A percentile compares a stretch with the other conserved stretches of the same genome.
Conservation (phyloP, 208 protist species). For the Entamoeba nuttalli region DNA sequence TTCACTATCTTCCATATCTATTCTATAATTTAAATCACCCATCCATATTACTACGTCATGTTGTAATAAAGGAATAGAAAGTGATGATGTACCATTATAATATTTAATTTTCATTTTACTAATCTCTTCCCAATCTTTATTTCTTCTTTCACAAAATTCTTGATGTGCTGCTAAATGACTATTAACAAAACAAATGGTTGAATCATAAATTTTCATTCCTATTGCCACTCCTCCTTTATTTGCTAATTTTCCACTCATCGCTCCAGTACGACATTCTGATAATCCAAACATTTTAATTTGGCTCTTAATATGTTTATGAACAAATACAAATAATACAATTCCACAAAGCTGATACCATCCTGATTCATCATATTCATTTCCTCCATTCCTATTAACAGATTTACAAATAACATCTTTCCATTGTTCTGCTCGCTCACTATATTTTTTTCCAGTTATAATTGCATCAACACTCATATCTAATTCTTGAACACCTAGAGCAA, state of each 20-base stretch:
- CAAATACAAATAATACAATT: not conserved
- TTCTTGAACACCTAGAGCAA: not conserved
- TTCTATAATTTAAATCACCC: constrained; percentile 79
- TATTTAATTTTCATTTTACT: constrained; percentile 10
- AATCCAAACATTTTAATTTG: not conserved
- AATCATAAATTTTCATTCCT: constrained; percentile 48
- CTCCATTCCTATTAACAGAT: not conserved
- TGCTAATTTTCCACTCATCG: constrained; percentile 41
- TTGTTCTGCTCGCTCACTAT: not conserved
- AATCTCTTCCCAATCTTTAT: constrained; percentile 59
- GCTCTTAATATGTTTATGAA: not conserved
- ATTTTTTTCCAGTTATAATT: not conserved
- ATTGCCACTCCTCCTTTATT: constrained; percentile 74
- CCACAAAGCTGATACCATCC: not conserved
- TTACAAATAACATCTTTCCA: not conserved
- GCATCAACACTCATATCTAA: not conserved
- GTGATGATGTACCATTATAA: not conserved
- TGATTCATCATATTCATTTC: not conserved
- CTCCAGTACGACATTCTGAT: constrained; percentile 1
- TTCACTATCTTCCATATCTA: constrained; percentile 40
- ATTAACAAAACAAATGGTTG: constrained; percentile 61
- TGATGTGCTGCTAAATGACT: constrained; percentile 68
- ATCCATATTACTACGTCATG: constrained; percentile 70
- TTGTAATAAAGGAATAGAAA: constrained; percentile 40
- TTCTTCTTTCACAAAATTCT: constrained; percentile 49